A percentile compares a stretch with the other conserved stretches of the same genome.
Evolutionary conservation across 2,329 filamentous ascomycete genomes (phyloP).

Genomic region (Diaporthe citri): DNA sequence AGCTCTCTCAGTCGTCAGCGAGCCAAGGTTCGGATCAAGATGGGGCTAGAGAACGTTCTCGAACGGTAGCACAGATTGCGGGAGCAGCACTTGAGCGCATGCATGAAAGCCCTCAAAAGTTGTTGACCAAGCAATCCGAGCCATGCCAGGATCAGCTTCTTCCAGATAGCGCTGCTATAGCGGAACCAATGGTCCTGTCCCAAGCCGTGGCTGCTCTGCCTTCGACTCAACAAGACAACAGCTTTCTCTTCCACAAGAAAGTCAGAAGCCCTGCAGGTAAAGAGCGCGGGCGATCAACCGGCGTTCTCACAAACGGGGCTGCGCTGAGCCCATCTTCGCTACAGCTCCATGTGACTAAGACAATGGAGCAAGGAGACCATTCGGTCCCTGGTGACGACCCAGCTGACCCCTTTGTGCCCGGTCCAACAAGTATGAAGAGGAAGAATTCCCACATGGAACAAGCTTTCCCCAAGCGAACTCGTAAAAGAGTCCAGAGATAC

Average conservation of each 20-base stretch:
- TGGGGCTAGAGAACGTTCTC: not conserved
- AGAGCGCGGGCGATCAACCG: not conserved
- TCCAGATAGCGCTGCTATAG: not conserved
- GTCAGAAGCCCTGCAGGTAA: not conserved
- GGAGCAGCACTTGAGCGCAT: not conserved
- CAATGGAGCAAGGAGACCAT: not conserved
- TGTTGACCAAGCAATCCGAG: not conserved
- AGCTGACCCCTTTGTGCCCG: not conserved
- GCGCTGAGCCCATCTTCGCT: not conserved
- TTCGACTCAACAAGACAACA: slow-evolving; percentile 48
- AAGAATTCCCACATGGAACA: not conserved
- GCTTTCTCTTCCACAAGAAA: slow-evolving; percentile 49
- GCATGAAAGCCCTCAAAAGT: not conserved
- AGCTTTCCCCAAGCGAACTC: not conserved
- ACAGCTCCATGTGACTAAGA: not conserved
- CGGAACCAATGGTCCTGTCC: not conserved
- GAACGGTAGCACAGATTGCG: not conserved
- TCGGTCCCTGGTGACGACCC: not conserved
- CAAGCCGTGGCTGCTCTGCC: not conserved
- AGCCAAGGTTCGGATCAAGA: not conserved
- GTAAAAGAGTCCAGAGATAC: not conserved
- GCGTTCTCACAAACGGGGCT: not conserved
- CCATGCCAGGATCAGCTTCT: not conserved
- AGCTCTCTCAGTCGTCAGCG: not conserved
- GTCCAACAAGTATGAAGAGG: not conserved